Evolutionary conservation across 1,284 basidiomycete genomes (phyloP), one percentile per base, ranked within the genome.

Genomic region (Chalciporus sp.): DNA sequence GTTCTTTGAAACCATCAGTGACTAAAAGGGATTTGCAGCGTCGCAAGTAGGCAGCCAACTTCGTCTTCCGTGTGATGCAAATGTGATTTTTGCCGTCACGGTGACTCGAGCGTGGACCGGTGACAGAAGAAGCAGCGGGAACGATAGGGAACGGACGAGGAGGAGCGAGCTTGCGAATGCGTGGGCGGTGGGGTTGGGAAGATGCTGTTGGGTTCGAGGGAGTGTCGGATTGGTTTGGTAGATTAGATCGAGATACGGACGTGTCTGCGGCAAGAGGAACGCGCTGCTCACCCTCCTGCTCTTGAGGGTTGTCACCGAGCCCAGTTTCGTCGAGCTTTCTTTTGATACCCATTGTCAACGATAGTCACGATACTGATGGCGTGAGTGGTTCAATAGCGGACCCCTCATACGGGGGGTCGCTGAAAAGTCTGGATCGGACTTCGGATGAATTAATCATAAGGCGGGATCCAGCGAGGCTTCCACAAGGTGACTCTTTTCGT

Each of bases 31-130:
- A 81, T 66, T 90, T 90, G 70, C 92, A 94, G 53, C 90, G 80
- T 43, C 88, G 78, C 69, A 95, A 80, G 68, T 94, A 93, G 55
- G 80, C 77, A 19, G 84, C 88, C 14, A 95, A 68, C 23, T 80
- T 74, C 3, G 89, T 92, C 66, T 87, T 90, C 44, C 93, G 84
- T 58, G 91, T 92, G 46, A 95, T 69, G 57, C 92, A 92, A 37
- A 95, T 86, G 56, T 77, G 61, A 90, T 91, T 69, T 87, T 91
- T 67, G 89, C 88, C 54, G 75, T 82, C 62, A n/a, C 50, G 61
- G 58, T 90, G 88, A 37, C 83, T 79, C 4, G 89, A 90, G 27
- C 83, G 85, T n/a, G 90, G 90, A 0, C 89, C 90, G 2, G 88
- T 89, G 6, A 86, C 88, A 58, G 85, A 85, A 12, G 84, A 85